Evolutionary conservation across 1,284 basidiomycete species (phyloP).

Genomic region (Coniferiporia sulphurascens): DNA sequence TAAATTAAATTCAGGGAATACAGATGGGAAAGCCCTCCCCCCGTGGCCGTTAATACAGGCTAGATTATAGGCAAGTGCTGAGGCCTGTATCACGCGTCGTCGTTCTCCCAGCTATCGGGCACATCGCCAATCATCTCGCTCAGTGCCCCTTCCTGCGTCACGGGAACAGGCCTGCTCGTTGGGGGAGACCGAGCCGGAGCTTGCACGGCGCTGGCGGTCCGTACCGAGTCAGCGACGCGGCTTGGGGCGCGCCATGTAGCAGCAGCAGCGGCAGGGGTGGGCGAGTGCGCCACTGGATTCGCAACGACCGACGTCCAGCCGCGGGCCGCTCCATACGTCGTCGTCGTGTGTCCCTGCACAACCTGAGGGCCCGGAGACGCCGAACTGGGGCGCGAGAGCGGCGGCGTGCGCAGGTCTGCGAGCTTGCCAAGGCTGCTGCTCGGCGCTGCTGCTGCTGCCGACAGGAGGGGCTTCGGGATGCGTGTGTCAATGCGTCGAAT

Average conservation of each 20-base stretch:
- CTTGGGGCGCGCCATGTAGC: constrained; percentile 21
- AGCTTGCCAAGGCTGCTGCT: constrained; percentile 47
- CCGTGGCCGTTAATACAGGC: too few species aligned
- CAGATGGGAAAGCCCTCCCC: too few species aligned
- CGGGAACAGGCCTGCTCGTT: not conserved
- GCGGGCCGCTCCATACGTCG: constrained; percentile 20
- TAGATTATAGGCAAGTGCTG: too few species aligned
- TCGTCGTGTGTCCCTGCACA: constrained; percentile 19
- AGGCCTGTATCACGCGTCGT: not conserved
- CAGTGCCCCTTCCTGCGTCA: not conserved
- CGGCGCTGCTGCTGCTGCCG: constrained; percentile 31
- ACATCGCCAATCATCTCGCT: not conserved
- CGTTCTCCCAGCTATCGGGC: not conserved
- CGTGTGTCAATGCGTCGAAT: constrained; percentile 77
- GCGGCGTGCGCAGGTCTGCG: constrained; percentile 40
- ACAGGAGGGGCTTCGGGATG: constrained; percentile 67
- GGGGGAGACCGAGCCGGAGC: not conserved
- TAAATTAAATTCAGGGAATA: too few species aligned
- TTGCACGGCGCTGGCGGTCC: not conserved
- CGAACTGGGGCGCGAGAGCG: constrained; percentile 12
- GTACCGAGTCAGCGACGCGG: constrained; percentile 2
- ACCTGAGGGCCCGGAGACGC: constrained; percentile 22
- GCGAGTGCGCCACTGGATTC: constrained; percentile 18
- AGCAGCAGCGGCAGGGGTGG: constrained; percentile 23
- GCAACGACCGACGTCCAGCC: constrained; percentile 39